A percentile compares a stretch with the other conserved stretches of the same genome.
These are phyloP conservation scores for Groenewaldozyma salmanticensis DNA, from an alignment of 805 yeast genomes.

Conservation along the genomic window DNA sequence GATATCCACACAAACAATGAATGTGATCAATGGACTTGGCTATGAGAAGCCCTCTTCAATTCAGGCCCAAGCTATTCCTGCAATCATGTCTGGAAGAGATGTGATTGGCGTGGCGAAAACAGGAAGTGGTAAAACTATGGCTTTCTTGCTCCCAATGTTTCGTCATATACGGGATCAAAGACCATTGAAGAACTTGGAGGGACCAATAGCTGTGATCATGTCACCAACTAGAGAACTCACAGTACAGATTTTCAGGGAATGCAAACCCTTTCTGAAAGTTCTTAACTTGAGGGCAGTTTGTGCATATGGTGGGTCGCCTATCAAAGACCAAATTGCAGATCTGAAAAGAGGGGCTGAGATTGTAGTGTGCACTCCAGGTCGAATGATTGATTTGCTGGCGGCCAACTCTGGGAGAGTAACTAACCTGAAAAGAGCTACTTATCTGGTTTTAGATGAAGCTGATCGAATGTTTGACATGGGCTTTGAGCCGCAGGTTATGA, in stretches of 20 bases:
- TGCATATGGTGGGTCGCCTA: slow-evolving; percentile 86
- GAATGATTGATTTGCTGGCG: slow-evolving; percentile 79
- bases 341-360: slow-evolving; percentile 70
- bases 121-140: slow-evolving; percentile 91
- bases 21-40: slow-evolving; percentile 40
- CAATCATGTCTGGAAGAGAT: slow-evolving; percentile 82
- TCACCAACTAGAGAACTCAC: slow-evolving; percentile 94
- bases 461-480: slow-evolving; percentile 96
- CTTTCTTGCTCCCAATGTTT: slow-evolving; percentile 75
- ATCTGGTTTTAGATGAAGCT: slow-evolving; percentile 89
- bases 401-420: slow-evolving; percentile 74
- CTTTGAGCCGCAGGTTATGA: slow-evolving; percentile 88
- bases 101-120: slow-evolving; percentile 92
- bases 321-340: slow-evolving; percentile 72
- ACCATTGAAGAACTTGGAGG: slow-evolving; percentile 39
- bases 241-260: slow-evolving; percentile 65
- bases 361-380: slow-evolving; percentile 89
- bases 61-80: slow-evolving; percentile 85
- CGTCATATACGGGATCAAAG: slow-evolving; percentile 75
- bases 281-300: slow-evolving; percentile 51
- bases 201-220: slow-evolving; percentile 71
- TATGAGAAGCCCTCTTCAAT: slow-evolving; percentile 72
- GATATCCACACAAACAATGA: slow-evolving; percentile 48
- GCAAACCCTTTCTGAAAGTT: slow-evolving; percentile 44
- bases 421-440: slow-evolving; percentile 59